Conservation (phyloP, 2,329 filamentous ascomycete species). For the Colletotrichum liaoningense region DNA sequence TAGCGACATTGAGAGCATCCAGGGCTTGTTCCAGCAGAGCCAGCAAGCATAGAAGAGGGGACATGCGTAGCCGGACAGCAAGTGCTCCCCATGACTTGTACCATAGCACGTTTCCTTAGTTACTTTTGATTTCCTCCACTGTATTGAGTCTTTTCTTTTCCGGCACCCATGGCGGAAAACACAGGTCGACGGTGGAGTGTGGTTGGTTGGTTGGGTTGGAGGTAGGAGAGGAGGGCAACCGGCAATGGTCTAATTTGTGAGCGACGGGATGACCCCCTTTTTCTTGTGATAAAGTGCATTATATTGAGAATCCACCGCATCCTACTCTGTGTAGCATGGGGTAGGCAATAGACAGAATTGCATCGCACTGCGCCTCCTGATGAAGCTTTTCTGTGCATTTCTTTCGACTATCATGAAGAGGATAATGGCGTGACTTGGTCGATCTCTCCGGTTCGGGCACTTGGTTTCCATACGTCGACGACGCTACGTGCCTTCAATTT, state of each 20-base stretch:
- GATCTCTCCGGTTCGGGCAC: too few species aligned
- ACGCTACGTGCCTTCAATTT: too few species aligned
- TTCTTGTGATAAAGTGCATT: slow-evolving; percentile 30
- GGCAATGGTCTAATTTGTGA: slow-evolving; percentile 29
- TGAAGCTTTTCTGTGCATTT: background rate
- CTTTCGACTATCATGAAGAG: background rate
- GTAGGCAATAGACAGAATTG: slow-evolving; percentile 29
- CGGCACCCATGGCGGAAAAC: background rate
- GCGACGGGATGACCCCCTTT: slow-evolving; percentile 12
- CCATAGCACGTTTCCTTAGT: slow-evolving; percentile 13
- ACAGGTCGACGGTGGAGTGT: background rate
- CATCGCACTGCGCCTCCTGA: background rate
- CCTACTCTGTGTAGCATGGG: slow-evolving; percentile 11
- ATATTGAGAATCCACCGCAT: slow-evolving; percentile 26
- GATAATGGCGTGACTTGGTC: background rate
- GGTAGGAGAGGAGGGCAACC: background rate
- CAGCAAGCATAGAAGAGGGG: slow-evolving; percentile 45
- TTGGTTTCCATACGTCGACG: too few species aligned
- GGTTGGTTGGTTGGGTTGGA: background rate
- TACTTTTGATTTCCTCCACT: background rate
- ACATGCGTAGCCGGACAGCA: background rate
- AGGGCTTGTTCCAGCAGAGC: slow-evolving; percentile 57
- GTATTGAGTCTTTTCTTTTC: too few species aligned
- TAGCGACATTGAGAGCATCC: slow-evolving; percentile 71
- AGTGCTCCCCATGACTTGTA: slow-evolving; percentile 1